phyloP scores from a whole-genome alignment of 768 basidiomycete genomes.

The Suillus discolor region DNA sequence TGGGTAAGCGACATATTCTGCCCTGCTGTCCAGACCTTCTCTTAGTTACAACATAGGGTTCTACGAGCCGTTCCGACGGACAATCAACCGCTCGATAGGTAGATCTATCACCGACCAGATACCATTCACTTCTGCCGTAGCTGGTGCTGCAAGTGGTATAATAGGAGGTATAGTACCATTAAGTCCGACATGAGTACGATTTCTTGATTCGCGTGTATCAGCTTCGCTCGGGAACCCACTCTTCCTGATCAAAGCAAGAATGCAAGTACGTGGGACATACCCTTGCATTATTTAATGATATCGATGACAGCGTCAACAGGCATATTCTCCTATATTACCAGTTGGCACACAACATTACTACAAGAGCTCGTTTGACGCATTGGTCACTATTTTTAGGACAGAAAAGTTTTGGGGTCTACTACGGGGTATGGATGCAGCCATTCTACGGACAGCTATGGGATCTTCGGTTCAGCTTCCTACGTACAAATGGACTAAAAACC shows the following conservation, averaged over 20 bases:
- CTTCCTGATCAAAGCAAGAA: conserved; percentile 95
- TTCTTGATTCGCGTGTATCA: conserved; percentile 25
- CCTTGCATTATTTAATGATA: not conserved
- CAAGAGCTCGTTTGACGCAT: conserved; percentile 79
- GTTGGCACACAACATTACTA: conserved; percentile 96
- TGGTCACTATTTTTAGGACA: conserved; percentile 73
- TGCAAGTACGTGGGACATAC: conserved; percentile 65
- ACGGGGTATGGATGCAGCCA: conserved; percentile 91
- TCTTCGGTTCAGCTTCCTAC: conserved; percentile 95
- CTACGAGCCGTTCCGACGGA: conserved; percentile 87
- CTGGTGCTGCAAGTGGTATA: conserved; percentile 89
- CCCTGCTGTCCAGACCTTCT: conserved; percentile 14
- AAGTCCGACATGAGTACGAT: not conserved
- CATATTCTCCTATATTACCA: conserved; percentile 92
- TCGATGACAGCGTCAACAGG: conserved; percentile 44
- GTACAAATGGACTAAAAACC: conserved; percentile 91
- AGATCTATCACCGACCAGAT: conserved; percentile 63
- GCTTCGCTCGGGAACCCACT: conserved; percentile 85
- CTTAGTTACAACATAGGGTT: conserved; percentile 59
- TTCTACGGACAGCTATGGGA: conserved; percentile 93
- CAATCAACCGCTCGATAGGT: conserved; percentile 71
- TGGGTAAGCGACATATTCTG: conserved; percentile 50
- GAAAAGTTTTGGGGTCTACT: conserved; percentile 82
- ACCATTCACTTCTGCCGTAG: conserved; percentile 74
- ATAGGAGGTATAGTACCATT: conserved; percentile 66